These are phyloP conservation scores for Pseudocercospora cruenta DNA, from an alignment of 2,329 filamentous ascomycete genomes.

Conservation along the genomic window DNA sequence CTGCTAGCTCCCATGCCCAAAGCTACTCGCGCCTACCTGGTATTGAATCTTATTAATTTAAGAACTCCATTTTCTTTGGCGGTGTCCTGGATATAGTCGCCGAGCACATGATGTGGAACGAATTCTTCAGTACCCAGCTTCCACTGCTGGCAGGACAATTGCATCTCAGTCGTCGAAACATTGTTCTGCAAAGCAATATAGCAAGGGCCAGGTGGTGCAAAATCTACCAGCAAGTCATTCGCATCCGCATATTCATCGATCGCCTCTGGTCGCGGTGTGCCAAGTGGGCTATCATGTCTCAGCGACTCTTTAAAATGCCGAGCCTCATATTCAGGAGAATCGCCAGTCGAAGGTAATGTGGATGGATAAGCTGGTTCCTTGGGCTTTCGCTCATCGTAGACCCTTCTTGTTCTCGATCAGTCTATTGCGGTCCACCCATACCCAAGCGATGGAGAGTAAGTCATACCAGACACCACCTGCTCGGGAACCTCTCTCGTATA, in stretches of 20 bases:
- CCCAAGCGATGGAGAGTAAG: neutral
- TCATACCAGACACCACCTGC: conserved; percentile 61
- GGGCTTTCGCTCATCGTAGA: conserved; percentile 55
- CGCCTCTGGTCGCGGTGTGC: neutral
- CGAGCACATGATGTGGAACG: conserved; percentile 60
- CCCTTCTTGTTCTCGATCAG: conserved; percentile 40
- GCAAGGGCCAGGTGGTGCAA: conserved; percentile 59
- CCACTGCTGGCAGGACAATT: conserved; percentile 58
- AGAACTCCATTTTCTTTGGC: conserved; percentile 56
- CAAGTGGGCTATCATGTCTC: conserved; percentile 27
- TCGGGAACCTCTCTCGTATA: conserved; percentile 58
- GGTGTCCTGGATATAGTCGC: conserved; percentile 65
- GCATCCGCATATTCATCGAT: neutral
- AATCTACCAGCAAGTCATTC: conserved; percentile 21
- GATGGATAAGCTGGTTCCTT: conserved; percentile 54
- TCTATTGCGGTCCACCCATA: too few species aligned
- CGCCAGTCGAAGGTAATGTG: conserved; percentile 41
- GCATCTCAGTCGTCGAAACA: conserved; percentile 55
- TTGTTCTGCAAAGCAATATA: conserved; percentile 60
- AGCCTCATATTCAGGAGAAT: conserved; percentile 34
- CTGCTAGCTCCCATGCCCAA: neutral
- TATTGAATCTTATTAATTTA: conserved; percentile 58
- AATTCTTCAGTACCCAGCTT: conserved; percentile 63
- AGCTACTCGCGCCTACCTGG: conserved; percentile 31
- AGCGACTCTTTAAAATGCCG: neutral